Percentiles rank a stretch among this genome's conserved stretches.
These are phyloP conservation scores for Aeschynomene evenia DNA, from an alignment of 306 rosid genomes.

Conservation along the genomic window DNA sequence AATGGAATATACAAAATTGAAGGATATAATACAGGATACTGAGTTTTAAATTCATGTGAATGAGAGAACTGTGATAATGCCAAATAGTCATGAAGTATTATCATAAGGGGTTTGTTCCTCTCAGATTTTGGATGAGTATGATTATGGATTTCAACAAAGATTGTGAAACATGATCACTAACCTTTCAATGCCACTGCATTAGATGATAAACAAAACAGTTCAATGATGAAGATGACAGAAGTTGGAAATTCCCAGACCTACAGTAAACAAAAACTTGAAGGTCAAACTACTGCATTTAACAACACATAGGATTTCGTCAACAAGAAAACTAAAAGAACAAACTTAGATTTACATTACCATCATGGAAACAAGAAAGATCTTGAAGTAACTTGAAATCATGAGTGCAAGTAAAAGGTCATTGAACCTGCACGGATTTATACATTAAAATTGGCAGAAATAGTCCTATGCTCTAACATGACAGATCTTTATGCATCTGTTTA, in stretches of 20 bases:
- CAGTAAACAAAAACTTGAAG: slow-evolving; percentile 20
- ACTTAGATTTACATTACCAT: slow-evolving; percentile 49
- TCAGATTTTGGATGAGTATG: background rate
- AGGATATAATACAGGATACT: background rate
- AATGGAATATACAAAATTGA: slow-evolving; percentile 2
- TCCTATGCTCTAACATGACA: background rate
- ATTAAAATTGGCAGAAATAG: slow-evolving; percentile 21
- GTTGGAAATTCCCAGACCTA: slow-evolving; percentile 96
- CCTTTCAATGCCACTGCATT: slow-evolving; percentile 82
- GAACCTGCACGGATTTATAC: slow-evolving; percentile 45
- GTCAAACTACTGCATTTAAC: slow-evolving; percentile 28
- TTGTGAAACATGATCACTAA: slow-evolving; percentile 27
- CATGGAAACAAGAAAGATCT: slow-evolving; percentile 77
- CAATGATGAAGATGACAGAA: slow-evolving; percentile 68
- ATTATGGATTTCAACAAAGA: background rate
- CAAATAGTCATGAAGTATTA: slow-evolving; percentile 17
- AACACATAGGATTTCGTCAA: background rate
- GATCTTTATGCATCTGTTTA: background rate
- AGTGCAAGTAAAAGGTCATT: slow-evolving; percentile 62
- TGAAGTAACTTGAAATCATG: slow-evolving; percentile 81
- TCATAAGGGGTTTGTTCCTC: background rate
- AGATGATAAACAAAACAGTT: slow-evolving; percentile 78
- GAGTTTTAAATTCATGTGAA: slow-evolving; percentile 1
- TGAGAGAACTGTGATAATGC: background rate
- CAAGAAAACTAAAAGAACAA: slow-evolving; percentile 14